phyloP scores from a whole-genome alignment of 1,284 basidiomycete genomes.

The Melampsora americana region DNA sequence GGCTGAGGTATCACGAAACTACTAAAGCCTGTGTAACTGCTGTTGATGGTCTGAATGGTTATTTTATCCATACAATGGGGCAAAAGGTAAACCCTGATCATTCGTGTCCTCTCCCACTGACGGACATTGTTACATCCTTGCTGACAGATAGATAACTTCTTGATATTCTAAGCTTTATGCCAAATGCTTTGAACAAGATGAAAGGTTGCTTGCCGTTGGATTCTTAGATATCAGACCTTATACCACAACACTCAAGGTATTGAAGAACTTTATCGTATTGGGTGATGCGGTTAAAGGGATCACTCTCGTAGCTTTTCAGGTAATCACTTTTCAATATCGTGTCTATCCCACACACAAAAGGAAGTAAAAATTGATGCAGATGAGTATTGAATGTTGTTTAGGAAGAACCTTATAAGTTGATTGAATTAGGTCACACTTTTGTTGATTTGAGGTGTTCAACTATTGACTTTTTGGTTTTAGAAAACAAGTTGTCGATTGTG shows the following conservation, averaged over 20 bases:
- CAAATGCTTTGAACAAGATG: conserved; percentile 89
- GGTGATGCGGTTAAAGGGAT: conserved; percentile 87
- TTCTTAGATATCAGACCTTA: conserved; percentile 93
- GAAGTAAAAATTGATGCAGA: not conserved
- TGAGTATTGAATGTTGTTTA: conserved; percentile 52
- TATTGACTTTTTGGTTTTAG: conserved; percentile 77
- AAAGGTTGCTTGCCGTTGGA: conserved; percentile 88
- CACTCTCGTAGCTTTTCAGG: conserved; percentile 75
- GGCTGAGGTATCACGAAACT: conserved; percentile 81
- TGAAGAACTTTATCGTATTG: conserved; percentile 89
- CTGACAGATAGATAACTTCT: conserved; percentile 11
- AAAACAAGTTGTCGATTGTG: conserved; percentile 73
- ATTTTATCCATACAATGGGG: conserved; percentile 91
- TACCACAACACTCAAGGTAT: conserved; percentile 76
- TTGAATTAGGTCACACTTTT: conserved; percentile 75
- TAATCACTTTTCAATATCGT: not conserved
- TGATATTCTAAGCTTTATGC: conserved; percentile 70
- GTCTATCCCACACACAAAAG: not conserved
- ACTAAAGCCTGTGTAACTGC: conserved; percentile 92
- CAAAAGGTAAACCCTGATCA: conserved; percentile 68
- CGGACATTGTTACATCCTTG: not conserved
- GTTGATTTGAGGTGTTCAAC: conserved; percentile 59
- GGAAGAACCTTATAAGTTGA: conserved; percentile 93
- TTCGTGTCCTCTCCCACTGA: too few species aligned
- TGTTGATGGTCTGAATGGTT: conserved; percentile 81